phyloP scores from a whole-genome alignment of 805 yeast species.

The Cyberlindnera japonica region DNA sequence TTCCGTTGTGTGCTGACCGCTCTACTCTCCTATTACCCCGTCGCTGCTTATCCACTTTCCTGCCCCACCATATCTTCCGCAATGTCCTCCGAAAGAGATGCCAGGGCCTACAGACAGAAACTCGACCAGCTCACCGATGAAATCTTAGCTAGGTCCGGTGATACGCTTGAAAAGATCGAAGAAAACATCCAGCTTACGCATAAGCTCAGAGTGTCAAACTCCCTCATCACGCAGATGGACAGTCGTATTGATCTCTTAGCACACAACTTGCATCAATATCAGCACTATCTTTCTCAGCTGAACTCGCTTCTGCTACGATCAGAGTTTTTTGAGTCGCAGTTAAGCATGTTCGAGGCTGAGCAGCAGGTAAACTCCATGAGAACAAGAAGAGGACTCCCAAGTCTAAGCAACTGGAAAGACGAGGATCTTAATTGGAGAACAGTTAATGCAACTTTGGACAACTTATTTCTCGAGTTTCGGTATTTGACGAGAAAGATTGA shows the following conservation, averaged over 20 bases:
- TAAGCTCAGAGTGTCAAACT: constrained; percentile 17
- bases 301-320: constrained; percentile 28
- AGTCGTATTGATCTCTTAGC: constrained; percentile 19
- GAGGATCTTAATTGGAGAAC: constrained; percentile 42
- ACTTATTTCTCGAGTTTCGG: constrained; percentile 38
- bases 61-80: not conserved
- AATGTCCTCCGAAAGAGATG: constrained; percentile 10
- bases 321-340: constrained; percentile 30
- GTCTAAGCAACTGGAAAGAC: constrained; percentile 27
- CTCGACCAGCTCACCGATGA: constrained; percentile 22
- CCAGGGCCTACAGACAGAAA: constrained; percentile 12
- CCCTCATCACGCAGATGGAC: constrained; percentile 23
- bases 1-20: not conserved
- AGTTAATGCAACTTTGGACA: constrained; percentile 43
- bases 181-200: constrained; percentile 23
- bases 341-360: constrained; percentile 26
- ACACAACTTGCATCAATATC: constrained; percentile 27
- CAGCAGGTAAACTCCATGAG: constrained; percentile 15
- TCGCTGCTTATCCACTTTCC: not conserved
- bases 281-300: constrained; percentile 26
- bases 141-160: constrained; percentile 19
- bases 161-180: constrained; percentile 22
- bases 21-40: not conserved
- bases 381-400: constrained; percentile 15
- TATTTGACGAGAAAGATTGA: constrained; percentile 29